Base-by-base conservation (phyloP, 2,329 filamentous ascomycete species). In the Neoascochyta sp. region DNA sequence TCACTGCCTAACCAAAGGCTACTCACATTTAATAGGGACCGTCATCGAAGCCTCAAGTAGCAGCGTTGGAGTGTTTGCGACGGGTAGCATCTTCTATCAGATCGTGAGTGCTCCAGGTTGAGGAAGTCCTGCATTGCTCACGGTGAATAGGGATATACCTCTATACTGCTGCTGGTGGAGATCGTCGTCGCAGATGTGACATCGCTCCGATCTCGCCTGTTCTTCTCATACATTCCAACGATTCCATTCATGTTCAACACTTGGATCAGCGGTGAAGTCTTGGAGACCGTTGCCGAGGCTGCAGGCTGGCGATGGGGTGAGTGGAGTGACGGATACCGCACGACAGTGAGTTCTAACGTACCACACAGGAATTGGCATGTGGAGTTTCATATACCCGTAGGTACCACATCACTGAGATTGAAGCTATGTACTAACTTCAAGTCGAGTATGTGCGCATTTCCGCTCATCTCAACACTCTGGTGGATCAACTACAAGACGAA, bases 161-260 rank as follows among this genome's bases (percentile, higher is more conserved):
- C 69, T 44, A 65, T 81, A 15, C 65, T 79, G 11, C 62, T 83
- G 9, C 66, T 83, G 1, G 67, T 81, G 13, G 77, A 83, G 55
- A 75, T 83, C 46, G 70, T 83, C 36, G 65, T 83, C 24, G 78
- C 71, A 24, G 80, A 83, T 43, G 68, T 78, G 15, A 80, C 78
- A 2, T 81, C 79, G 1, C 73, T 76, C 5, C 72, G 77, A 9
- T 68, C 75, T 8, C 76, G 80, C 49, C 64, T 83, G 7, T 65
- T 83, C 44, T 82, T 81, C 64, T 79, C 74, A 26, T 83, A 80
- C 48, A 63, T 82, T 10, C 47, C 47, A 6, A 43, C 45, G 2
- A 15, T 31, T 4, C 47, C 46, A 6, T 50, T 53, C 25, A 16
- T 52, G 11, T 49, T 57, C 76, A 81, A 81, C 47, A 77, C 77